Conservation (phyloP, 495 filamentous ascomycete genomes). For the Penicillium herquei region DNA sequence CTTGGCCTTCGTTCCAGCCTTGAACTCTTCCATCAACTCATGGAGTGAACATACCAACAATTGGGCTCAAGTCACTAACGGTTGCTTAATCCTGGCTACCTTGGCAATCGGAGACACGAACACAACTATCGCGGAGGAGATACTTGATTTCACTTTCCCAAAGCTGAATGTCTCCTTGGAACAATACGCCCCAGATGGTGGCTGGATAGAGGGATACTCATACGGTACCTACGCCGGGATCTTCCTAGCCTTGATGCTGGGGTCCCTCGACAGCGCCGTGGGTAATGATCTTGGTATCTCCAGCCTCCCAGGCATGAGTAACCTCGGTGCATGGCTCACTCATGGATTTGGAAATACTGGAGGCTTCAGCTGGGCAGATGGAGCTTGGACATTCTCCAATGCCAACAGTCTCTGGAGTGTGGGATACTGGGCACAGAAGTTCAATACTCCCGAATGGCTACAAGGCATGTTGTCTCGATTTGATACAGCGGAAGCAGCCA, state of each 20-base stretch:
- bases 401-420: not conserved
- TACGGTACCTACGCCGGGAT: not conserved
- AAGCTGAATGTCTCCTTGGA: not conserved
- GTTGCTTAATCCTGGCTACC: not conserved
- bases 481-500: not conserved
- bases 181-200: not conserved
- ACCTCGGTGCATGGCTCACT: not conserved
- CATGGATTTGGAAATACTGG: not conserved
- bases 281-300: not conserved
- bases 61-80: not conserved
- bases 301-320: not conserved
- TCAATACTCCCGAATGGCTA: not conserved
- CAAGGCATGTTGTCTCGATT: not conserved
- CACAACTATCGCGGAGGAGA: not conserved
- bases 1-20: not conserved
- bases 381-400: not conserved
- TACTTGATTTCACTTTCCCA: not conserved
- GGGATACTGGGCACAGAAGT: not conserved
- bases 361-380: not conserved
- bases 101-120: not conserved
- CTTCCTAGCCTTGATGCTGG: not conserved
- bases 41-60: slow-evolving; percentile 3
- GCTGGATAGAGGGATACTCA: not conserved
- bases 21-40: not conserved
- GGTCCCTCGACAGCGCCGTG: not conserved